Conservation (phyloP, 345 rosid genomes). For the Brassica nigra region DNA sequence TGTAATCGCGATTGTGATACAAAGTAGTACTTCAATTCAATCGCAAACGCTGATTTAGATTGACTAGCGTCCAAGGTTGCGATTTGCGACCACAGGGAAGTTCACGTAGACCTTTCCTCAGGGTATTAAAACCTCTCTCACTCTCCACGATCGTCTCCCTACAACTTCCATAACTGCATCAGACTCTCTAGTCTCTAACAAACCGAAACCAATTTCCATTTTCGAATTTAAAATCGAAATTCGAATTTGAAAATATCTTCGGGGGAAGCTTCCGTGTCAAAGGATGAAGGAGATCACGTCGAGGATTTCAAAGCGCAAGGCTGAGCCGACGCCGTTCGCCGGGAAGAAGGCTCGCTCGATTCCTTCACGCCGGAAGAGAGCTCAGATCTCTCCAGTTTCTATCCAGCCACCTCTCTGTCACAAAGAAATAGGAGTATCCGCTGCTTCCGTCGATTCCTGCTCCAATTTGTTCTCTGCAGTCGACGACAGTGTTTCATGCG, state of each 20-base stretch:
- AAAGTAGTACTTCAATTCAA: neutral
- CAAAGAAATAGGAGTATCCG: constrained; percentile 29
- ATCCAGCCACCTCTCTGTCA: constrained; percentile 16
- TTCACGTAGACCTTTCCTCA: constrained; percentile 39
- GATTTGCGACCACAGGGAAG: constrained; percentile 17
- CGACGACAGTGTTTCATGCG: constrained; percentile 51
- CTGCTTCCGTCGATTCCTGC: constrained; percentile 47
- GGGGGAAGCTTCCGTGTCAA: constrained; percentile 15
- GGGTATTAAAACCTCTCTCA: constrained; percentile 25
- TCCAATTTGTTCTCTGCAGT: constrained; percentile 40
- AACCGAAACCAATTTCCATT: constrained; percentile 31
- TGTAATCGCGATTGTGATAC: neutral
- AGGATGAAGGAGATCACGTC: constrained; percentile 37
- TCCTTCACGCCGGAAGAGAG: constrained; percentile 51
- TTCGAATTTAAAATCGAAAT: constrained; percentile 27
- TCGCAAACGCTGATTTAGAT: constrained; percentile 29
- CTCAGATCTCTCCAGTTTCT: constrained; percentile 46
- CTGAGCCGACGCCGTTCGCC: constrained; percentile 31
- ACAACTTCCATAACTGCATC: constrained; percentile 45
- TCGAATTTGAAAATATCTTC: constrained; percentile 9
- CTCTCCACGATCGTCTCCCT: constrained; percentile 21
- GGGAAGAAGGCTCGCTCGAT: constrained; percentile 60
- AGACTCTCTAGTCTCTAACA: constrained; percentile 25
- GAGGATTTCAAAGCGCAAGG: constrained; percentile 36
- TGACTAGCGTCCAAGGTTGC: constrained; percentile 15